Evolutionary conservation across 2,329 filamentous ascomycete genomes (phyloP), one percentile per base, ranked within the genome.

Genomic region (Teratosphaeria epicoccoides): DNA sequence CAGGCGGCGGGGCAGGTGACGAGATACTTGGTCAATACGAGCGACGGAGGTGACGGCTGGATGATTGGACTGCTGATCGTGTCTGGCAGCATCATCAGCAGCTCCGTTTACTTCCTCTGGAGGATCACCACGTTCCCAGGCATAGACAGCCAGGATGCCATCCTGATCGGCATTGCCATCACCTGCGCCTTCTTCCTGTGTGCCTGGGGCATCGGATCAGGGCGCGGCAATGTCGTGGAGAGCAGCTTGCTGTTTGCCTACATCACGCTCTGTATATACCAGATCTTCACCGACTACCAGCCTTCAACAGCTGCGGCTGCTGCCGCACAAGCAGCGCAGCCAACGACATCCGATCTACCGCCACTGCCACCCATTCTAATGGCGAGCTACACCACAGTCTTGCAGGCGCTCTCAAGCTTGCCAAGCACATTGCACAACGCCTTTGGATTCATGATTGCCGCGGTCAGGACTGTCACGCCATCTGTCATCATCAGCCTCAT

Each of bases 211-310:
- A 96, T 97, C 61, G 87, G 87, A 55, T 95, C 88, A 63, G 91
- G 91, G 1, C 84, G 90, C 62, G 93, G 93, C 55, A 98, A 95
- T 63, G 88, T 91, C 2, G 87, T 97, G 50, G 91, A 98, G 71
- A 95, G 88, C 60, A 95, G 91, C 22, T 76, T 98, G 10, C 79
- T 98, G 24, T 97, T 98, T 66, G 91, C 93, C 63, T 98, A 98
- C 70, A 82, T 96, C 55, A 93, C 95, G n/a, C 83, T 98, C 56
- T 97, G 91, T 74, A 87, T 97, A 65, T 98, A 97, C 73, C 93
- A 98, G 70, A 97, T 97, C 69, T 97, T 97, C 70, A 98, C 93
- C 63, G 93, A 98, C 71, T 97, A 97, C 71, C 82, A 91, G 60
- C 89, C 93, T 2, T 90, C 87, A 4, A 70, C 28, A 26, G 17